Percentiles rank a stretch among this genome's conserved stretches.
Conservation (phyloP, 2,329 filamentous ascomycete genomes). For the Cephalotrichum gorgonifer region DNA sequence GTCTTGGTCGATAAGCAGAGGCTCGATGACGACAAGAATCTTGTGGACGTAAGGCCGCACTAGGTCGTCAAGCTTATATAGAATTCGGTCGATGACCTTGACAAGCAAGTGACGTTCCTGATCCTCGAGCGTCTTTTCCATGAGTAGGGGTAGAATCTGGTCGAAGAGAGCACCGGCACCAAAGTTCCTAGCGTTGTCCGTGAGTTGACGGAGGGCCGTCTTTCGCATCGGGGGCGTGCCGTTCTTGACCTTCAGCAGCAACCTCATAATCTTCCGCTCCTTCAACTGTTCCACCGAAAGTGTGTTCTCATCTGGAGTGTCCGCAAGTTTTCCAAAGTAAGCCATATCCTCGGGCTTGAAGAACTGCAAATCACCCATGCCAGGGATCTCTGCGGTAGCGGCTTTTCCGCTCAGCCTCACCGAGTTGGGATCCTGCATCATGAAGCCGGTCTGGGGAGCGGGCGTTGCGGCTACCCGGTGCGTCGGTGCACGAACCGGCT, state of each 20-base stretch:
- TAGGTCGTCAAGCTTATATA: constrained; percentile 96
- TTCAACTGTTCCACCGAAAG: constrained; percentile 93
- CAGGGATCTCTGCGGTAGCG: constrained; percentile 88
- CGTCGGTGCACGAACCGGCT: constrained; percentile 66
- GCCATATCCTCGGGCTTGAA: constrained; percentile 99
- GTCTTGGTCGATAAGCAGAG: constrained; percentile 97
- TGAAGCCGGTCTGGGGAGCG: constrained; percentile 73
- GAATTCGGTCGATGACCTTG: constrained; percentile 96
- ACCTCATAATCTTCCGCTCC: constrained; percentile 95
- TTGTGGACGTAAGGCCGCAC: constrained; percentile 96
- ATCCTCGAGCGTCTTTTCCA: constrained; percentile 97
- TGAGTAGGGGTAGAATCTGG: constrained; percentile 89
- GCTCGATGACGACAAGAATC: constrained; percentile 96
- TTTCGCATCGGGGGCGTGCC: constrained; percentile 98
- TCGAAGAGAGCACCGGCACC: constrained; percentile 92
- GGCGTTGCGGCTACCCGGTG: constrained; percentile 58
- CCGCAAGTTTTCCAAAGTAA: constrained; percentile 95
- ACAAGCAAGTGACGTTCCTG: constrained; percentile 96
- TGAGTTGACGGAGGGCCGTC: constrained; percentile 91
- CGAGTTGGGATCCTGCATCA: constrained; percentile 93
- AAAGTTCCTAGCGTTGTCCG: constrained; percentile 93
- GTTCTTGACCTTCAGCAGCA: constrained; percentile 97
- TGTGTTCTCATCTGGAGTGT: constrained; percentile 82
- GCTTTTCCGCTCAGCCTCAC: constrained; percentile 76
- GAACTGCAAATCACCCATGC: constrained; percentile 91